Percentiles rank a stretch among this genome's conserved stretches.
Conservation (phyloP, 2,329 filamentous ascomycete genomes). For the Colletotrichum brevisporum region DNA sequence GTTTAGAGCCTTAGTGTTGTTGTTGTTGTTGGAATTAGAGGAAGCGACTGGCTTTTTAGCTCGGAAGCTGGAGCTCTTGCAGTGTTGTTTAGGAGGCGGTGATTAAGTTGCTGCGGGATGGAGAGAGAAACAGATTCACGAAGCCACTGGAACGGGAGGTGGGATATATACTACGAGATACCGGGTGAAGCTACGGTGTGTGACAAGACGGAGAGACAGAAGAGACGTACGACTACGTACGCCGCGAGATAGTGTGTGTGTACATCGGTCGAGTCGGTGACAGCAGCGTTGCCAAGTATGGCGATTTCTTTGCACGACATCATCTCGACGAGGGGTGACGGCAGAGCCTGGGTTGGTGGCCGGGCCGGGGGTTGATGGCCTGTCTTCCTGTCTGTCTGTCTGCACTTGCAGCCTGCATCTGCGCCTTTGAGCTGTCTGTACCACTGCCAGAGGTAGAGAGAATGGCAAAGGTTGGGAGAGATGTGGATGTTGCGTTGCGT, state of each 20-base stretch:
- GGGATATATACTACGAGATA: conserved; percentile 31
- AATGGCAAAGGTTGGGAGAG: conserved; percentile 28
- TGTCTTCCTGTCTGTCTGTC: too few species aligned
- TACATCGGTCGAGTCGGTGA: conserved; percentile 35
- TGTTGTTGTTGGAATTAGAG: not conserved
- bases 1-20: not conserved
- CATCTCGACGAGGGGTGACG: conserved; percentile 31
- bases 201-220: conserved; percentile 11
- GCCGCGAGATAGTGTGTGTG: not conserved
- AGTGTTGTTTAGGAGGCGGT: not conserved
- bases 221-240: conserved; percentile 29
- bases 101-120: conserved; percentile 9
- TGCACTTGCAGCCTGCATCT: not conserved
- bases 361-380: not conserved
- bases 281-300: conserved; percentile 38
- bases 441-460: not conserved
- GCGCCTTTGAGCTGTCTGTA: not conserved
- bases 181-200: conserved; percentile 6
- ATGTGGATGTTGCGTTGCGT: conserved; percentile 1
- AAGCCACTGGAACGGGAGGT: not conserved
- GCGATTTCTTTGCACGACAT: conserved; percentile 40
- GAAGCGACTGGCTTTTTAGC: conserved; percentile 27
- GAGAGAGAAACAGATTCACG: conserved; percentile 2
- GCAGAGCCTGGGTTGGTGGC: conserved; percentile 13
- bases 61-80: conserved; percentile 18